phyloP scores from a whole-genome alignment of 257 asterid species.

The Thymus mandschuricus region DNA sequence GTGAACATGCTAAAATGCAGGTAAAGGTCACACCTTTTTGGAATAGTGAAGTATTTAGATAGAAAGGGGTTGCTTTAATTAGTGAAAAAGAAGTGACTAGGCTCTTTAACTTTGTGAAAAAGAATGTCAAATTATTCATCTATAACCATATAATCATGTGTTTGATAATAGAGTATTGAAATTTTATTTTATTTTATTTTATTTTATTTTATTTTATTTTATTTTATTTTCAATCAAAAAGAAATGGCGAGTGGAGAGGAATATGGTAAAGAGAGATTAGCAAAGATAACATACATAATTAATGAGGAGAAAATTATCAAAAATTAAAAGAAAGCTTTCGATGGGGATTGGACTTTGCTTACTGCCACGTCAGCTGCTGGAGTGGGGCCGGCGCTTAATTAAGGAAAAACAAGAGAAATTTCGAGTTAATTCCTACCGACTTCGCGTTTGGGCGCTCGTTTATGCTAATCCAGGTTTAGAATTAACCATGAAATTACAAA shows the following conservation, averaged over 20 bases:
- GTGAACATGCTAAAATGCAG: conserved; percentile 25
- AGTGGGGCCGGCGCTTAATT: conserved; percentile 17
- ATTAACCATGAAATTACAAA: background rate
- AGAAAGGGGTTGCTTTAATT: background rate
- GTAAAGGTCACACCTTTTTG: conserved; percentile 29
- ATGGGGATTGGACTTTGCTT: conserved; percentile 22
- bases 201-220: no score
- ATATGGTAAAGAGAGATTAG: background rate
- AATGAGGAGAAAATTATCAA: background rate
- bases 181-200: no score
- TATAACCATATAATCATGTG: background rate
- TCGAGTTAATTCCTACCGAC: conserved; percentile 22
- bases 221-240: no score
- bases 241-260: conserved; percentile 9
- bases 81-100: conserved; percentile 21
- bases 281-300: background rate
- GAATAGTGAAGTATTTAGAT: background rate
- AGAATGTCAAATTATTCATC: background rate
- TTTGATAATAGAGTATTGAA: no score
- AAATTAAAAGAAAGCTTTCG: background rate
- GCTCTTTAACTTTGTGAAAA: conserved; percentile 22
- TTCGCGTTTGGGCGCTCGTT: conserved; percentile 7
- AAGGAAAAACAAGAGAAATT: background rate
- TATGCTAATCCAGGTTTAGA: background rate
- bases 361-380: no score